phyloP scores from a whole-genome alignment of 169 alveolate genomes.

The Plasmodium knowlesi region DNA sequence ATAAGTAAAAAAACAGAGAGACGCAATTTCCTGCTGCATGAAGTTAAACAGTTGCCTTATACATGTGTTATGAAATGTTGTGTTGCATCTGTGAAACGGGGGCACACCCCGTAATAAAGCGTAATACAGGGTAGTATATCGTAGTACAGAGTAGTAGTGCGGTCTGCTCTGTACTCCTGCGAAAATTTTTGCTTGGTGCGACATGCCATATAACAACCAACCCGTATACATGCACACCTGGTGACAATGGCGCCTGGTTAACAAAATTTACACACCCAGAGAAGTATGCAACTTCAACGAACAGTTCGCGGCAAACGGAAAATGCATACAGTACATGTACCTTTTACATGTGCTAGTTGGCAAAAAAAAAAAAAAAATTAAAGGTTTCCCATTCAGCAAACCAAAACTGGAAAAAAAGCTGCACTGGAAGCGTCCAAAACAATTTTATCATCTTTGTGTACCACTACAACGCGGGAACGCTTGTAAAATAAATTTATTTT shows the following conservation, averaged over 20 bases:
- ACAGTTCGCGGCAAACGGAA: neutral
- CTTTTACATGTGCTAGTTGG: neutral
- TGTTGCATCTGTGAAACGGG: neutral
- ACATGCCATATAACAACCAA: neutral
- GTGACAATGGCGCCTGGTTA: neutral
- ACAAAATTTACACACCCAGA: conserved; percentile 23
- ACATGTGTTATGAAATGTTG: neutral
- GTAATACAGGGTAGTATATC: neutral
- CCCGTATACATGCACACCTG: neutral
- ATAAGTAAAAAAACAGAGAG: neutral
- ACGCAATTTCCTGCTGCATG: neutral
- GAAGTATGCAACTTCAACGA: neutral
- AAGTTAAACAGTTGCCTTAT: neutral
- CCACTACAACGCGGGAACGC: neutral
- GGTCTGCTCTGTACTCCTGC: neutral
- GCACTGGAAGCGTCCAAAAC: neutral
- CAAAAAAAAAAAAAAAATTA: conserved; percentile 8
- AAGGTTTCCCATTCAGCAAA: neutral
- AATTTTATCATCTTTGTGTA: neutral
- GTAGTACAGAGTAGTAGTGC: neutral
- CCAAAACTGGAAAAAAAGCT: conserved; percentile 1
- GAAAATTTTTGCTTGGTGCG: neutral
- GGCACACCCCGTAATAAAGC: no score
- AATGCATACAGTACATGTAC: neutral
- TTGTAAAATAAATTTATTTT: neutral